Base-by-base conservation (phyloP, 2,329 filamentous ascomycete species). In the Penicillium sp. region DNA sequence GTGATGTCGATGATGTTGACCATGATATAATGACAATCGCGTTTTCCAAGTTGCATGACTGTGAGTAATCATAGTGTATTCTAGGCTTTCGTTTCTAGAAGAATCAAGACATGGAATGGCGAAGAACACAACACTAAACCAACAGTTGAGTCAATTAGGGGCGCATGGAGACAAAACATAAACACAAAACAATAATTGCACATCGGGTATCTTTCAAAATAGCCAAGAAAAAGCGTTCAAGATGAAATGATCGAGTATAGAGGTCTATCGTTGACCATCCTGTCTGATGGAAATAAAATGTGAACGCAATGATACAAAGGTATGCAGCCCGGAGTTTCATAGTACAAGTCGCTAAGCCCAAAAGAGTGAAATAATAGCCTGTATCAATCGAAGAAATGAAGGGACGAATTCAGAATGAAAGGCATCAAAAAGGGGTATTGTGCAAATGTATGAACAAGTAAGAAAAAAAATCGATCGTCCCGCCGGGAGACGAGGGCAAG, bases 141-240 rank as follows among this genome's bases (percentile, higher is more conserved):
- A 40, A 50, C 19, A 40, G 13, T n/a, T 17, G 21, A n/a, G 27
- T 21, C 27, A 47, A 54, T 23, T 23, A 48, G 17, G 29, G 29
- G 17, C 48, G 21, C 13, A 12, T 29, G 6, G 19, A 43, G 6
- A 33, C 41, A 60, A 15, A 33, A 50, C 47, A 56, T 6, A 46
- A 50, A 54, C 48, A 51, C 15, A 43, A 56, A 31, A 60, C 10
- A 65, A 59, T 57, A 62, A 31, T 62, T 53, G 61, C 57, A 61
- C 58, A 61, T 62, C 59, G 69, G 69, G 69, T 71, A 71, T 71
- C 64, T 68, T 68, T 65, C 61, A 65, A 53, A 31, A 40, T 61
- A 50, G 57, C 61, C 60, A 59, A 41, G 54, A 31, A 47, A 35
- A 48, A 42, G 19, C 13, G 48, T 56, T 38, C 27, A 45, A 60